These are phyloP conservation scores for Ascosphaera apis DNA, from an alignment of 2,329 filamentous ascomycete species.

Conservation along the genomic window DNA sequence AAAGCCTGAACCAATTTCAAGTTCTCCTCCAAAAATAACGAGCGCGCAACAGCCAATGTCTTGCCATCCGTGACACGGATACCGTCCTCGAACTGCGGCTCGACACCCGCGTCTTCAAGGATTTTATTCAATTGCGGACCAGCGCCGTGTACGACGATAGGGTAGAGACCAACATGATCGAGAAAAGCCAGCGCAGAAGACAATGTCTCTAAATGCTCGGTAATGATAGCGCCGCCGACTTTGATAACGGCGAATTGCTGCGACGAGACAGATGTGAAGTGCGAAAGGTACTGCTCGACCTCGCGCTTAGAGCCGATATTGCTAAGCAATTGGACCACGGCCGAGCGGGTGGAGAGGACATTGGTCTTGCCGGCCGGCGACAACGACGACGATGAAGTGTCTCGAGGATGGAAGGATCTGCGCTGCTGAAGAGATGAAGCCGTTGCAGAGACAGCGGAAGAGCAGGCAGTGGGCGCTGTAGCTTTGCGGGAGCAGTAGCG, in stretches of 20 bases:
- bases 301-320: conserved; percentile 93
- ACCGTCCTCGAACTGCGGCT: conserved; percentile 89
- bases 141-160: conserved; percentile 84
- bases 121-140: conserved; percentile 88
- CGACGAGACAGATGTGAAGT: conserved; percentile 89
- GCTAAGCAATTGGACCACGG: conserved; percentile 74
- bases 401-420: neutral
- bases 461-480: conserved; percentile 10
- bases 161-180: conserved; percentile 83
- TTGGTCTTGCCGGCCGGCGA: neutral
- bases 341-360: conserved; percentile 42
- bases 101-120: conserved; percentile 71
- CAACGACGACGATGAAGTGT: too few species aligned
- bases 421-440: conserved; percentile 4
- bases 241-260: conserved; percentile 98
- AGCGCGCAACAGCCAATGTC: conserved; percentile 72
- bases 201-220: conserved; percentile 77
- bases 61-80: conserved; percentile 91
- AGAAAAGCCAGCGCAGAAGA: conserved; percentile 77
- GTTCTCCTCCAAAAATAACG: conserved; percentile 90
- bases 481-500: conserved; percentile 13
- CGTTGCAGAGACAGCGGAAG: conserved; percentile 10
- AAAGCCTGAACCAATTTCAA: conserved; percentile 74
- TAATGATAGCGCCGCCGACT: conserved; percentile 87
- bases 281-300: conserved; percentile 89